Evolutionary conservation across 1,284 basidiomycete genomes (phyloP).

Genomic region (Apiotrichum mycotoxinovorans): DNA sequence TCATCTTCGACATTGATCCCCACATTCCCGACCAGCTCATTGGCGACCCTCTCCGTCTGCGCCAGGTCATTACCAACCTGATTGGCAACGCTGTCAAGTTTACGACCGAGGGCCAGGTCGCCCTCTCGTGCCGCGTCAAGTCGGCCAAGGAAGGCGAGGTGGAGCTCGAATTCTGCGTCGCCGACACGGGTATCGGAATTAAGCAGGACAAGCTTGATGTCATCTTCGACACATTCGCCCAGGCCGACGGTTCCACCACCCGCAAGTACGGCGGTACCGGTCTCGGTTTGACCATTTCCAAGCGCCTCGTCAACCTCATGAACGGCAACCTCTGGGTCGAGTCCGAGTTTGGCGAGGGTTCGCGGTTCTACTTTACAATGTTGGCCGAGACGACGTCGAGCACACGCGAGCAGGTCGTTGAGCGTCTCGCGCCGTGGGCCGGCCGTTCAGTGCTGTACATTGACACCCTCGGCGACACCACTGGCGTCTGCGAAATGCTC

Average conservation of each 20-base stretch:
- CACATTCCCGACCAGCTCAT: conserved; percentile 96
- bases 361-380: conserved; percentile 93
- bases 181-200: conserved; percentile 97
- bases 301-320: conserved; percentile 95
- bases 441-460: conserved; percentile 77
- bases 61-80: conserved; percentile 79
- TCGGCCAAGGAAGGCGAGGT: conserved; percentile 71
- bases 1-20: conserved; percentile 94
- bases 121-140: conserved; percentile 70
- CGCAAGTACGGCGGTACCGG: conserved; percentile 98
- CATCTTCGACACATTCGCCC: conserved; percentile 99
- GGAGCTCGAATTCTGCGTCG: conserved; percentile 94
- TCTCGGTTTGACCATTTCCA: conserved; percentile 90
- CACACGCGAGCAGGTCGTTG: conserved; percentile 62
- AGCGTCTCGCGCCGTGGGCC: conserved; percentile 71
- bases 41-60: conserved; percentile 88
- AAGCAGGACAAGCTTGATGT: conserved; percentile 97
- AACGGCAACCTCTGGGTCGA: conserved; percentile 99
- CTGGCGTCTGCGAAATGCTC: conserved; percentile 74
- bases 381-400: conserved; percentile 56
- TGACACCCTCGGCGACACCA: conserved; percentile 75
- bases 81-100: conserved; percentile 93
- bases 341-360: conserved; percentile 84
- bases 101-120: conserved; percentile 88
- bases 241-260: conserved; percentile 93